Conservation (phyloP, 345 rosid species). For the Arabidopsis arenosa region DNA sequence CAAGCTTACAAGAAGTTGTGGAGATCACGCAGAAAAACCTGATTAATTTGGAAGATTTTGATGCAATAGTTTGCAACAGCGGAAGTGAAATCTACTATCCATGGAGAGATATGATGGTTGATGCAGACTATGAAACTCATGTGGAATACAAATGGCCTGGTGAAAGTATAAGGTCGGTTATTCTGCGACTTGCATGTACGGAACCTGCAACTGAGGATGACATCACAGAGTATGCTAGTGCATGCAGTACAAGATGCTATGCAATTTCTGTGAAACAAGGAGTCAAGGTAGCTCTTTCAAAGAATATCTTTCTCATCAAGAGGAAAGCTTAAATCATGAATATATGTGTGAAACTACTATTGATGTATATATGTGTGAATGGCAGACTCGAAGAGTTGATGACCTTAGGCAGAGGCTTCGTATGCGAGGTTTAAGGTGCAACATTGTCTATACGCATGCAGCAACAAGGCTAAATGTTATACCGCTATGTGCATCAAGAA, state of each 20-base stretch:
- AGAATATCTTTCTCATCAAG: conserved; percentile 4
- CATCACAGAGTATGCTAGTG: conserved; percentile 50
- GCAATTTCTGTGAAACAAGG: conserved; percentile 70
- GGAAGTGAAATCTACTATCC: conserved; percentile 85
- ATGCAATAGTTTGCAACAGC: conserved; percentile 83
- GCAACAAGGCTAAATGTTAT: conserved; percentile 72
- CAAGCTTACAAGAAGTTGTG: conserved; percentile 61
- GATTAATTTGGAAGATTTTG: conserved; percentile 74
- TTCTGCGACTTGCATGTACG: conserved; percentile 54
- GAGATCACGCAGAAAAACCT: conserved; percentile 57
- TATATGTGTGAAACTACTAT: conserved; percentile 25
- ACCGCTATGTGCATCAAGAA: conserved; percentile 84
- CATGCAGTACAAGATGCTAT: conserved; percentile 68
- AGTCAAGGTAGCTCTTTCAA: conserved; percentile 54
- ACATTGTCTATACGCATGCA: conserved; percentile 62
- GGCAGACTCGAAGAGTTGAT: conserved; percentile 67
- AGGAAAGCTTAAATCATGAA: conserved; percentile 11
- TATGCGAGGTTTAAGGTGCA: conserved; percentile 87
- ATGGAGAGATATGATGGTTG: conserved; percentile 77
- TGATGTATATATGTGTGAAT: conserved; percentile 33
- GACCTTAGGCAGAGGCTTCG: conserved; percentile 80
- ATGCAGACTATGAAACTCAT: conserved; percentile 73
- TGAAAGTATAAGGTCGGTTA: conserved; percentile 65
- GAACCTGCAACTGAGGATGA: conserved; percentile 64
- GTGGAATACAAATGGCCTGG: conserved; percentile 91